Evolutionary conservation across 257 asterid species (phyloP).

Genomic region (Solanum chilense): DNA sequence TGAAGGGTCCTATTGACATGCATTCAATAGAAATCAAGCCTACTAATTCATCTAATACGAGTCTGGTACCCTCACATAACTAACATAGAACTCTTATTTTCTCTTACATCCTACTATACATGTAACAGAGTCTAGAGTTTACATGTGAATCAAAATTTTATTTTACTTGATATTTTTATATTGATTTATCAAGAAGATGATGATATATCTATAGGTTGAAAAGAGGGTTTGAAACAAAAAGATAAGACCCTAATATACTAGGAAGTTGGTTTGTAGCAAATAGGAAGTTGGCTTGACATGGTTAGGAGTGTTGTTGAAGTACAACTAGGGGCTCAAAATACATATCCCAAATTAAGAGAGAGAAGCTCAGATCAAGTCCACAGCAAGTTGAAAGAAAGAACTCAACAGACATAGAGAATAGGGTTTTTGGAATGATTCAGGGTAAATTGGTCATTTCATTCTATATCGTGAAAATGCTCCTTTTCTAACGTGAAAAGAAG

Average conservation of each 20-base stretch:
- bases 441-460: neutral
- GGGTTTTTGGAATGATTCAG: neutral
- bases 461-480: neutral
- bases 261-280: neutral
- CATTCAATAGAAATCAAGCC: neutral
- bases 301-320: neutral
- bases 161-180: neutral
- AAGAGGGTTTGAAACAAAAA: neutral
- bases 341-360: neutral
- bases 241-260: neutral
- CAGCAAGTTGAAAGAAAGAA: neutral
- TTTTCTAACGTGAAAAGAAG: neutral
- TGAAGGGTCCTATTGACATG: neutral
- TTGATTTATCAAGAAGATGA: neutral
- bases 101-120: neutral
- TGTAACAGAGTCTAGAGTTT: neutral
- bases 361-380: neutral
- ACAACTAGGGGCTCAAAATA: neutral
- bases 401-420: neutral
- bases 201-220: neutral
- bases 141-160: neutral
- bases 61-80: neutral
- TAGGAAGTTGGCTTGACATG: neutral
- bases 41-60: neutral
- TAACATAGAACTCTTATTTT: neutral